Evolutionary conservation across 148 eudicot species (phyloP).

Genomic region (Cornus florida): DNA sequence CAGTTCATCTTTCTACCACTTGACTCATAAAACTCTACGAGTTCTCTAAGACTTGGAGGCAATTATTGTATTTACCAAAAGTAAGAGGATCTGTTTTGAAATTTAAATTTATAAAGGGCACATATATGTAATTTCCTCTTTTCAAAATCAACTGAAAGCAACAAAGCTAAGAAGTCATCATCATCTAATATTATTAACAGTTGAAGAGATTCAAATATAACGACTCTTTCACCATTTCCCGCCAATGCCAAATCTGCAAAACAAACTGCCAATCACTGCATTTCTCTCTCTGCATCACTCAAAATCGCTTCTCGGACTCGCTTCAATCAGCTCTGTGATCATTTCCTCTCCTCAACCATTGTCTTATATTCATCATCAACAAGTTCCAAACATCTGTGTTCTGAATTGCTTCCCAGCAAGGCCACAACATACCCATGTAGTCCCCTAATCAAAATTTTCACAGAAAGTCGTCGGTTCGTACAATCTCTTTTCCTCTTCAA

Average conservation of each 20-base stretch:
- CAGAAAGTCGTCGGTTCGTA: constrained; percentile 20
- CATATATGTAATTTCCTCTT: background rate
- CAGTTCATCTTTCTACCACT: no score
- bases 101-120: no score
- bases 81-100: no score
- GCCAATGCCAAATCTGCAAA: background rate
- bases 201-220: background rate
- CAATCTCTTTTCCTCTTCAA: constrained; percentile 38
- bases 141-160: background rate
- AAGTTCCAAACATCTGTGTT: background rate
- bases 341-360: no score
- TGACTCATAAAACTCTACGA: no score
- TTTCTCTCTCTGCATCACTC: background rate
- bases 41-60: no score
- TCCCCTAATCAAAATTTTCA: constrained; percentile 20
- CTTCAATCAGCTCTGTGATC: background rate
- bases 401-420: background rate
- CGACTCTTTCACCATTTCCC: background rate
- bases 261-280: background rate
- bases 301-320: background rate
- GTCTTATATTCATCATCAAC: background rate
- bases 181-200: background rate
- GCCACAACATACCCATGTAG: background rate
- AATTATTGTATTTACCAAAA: no score
- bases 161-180: no score